A percentile compares a stretch with the other conserved stretches of the same genome.
Evolutionary conservation across 371 early-diverging fungal genomes (phyloP).

Genomic region (Syncephalastrum sp.): DNA sequence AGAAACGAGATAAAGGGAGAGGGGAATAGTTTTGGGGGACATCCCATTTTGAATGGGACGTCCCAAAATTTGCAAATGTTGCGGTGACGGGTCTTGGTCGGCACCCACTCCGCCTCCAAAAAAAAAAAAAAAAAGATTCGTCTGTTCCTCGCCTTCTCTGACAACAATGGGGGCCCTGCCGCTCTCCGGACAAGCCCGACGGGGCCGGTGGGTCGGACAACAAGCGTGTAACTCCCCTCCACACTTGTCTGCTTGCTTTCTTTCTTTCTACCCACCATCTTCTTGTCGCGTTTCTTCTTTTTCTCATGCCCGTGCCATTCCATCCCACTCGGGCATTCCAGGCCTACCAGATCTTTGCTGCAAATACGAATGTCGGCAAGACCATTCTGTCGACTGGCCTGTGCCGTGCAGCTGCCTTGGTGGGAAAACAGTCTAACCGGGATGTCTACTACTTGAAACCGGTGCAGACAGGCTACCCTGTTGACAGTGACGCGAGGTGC

Average conservation of each 20-base stretch:
- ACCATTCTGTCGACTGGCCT: conserved; percentile 75
- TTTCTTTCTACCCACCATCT: neutral
- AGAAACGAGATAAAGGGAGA: conserved; percentile 6
- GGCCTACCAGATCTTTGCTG: conserved; percentile 72
- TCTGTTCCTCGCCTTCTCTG: neutral
- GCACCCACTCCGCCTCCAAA: neutral
- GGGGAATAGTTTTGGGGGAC: neutral
- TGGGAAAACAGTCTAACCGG: conserved; percentile 39
- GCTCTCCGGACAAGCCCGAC: too few relatives aligned
- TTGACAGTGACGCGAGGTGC: conserved; percentile 76
- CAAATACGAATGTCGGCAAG: conserved; percentile 87
- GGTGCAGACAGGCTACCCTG: conserved; percentile 83
- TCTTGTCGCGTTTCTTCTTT: neutral
- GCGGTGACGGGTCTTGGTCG: conserved; percentile 3
- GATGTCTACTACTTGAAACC: conserved; percentile 77
- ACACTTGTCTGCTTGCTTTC: too few relatives aligned
- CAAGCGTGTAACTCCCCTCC: too few relatives aligned
- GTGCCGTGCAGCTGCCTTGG: conserved; percentile 54
- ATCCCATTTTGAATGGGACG: conserved; percentile 1
- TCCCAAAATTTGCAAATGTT: neutral
- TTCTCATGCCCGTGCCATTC: conserved; percentile 39
- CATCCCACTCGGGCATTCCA: conserved; percentile 61
- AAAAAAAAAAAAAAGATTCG: conserved; percentile 6
- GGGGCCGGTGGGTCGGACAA: too few relatives aligned
- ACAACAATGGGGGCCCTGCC: too few relatives aligned